A percentile compares a stretch with the other conserved stretches of the same genome.
phyloP scores from a whole-genome alignment of 352 stramenopile species.

The Pythium angustatum region DNA sequence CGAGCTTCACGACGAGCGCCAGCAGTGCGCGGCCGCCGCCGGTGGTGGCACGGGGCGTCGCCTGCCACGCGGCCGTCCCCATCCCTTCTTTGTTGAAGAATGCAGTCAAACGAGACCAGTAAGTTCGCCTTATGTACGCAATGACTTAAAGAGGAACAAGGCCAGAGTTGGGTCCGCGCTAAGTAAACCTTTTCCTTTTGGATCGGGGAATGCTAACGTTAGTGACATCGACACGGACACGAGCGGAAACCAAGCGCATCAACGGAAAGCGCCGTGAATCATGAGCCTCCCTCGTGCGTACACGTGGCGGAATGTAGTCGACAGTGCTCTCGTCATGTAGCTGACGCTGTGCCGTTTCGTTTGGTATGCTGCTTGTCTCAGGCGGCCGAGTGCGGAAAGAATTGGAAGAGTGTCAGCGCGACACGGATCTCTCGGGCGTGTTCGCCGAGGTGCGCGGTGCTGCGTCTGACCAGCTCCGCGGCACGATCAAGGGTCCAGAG shows the following conservation, averaged over 20 bases:
- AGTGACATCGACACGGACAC: neutral
- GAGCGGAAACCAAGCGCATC: neutral
- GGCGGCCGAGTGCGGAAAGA: conserved; percentile 84
- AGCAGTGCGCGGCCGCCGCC: conserved; percentile 1
- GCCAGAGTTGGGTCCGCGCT: neutral
- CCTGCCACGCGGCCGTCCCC: conserved; percentile 12
- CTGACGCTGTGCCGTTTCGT: conserved; percentile 11
- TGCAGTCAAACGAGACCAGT: too few species aligned
- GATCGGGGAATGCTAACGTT: too few species aligned
- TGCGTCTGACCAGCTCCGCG: conserved; percentile 33
- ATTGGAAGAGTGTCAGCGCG: conserved; percentile 84
- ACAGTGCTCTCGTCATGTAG: conserved; percentile 1
- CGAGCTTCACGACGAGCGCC: conserved; percentile 37
- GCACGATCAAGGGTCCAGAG: conserved; percentile 71
- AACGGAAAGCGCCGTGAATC: neutral
- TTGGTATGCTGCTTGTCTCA: conserved; percentile 15
- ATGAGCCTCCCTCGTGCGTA: conserved; percentile 29
- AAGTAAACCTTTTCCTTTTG: too few species aligned
- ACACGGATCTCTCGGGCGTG: conserved; percentile 82
- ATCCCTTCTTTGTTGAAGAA: conserved; percentile 5
- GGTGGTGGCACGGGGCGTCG: neutral
- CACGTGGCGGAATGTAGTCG: too few species aligned
- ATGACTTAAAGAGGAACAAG: neutral
- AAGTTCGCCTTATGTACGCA: conserved; percentile 17
- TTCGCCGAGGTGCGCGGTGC: conserved; percentile 47